A percentile compares a stretch with the other conserved stretches of the same genome.
Evolutionary conservation across 805 yeast genomes (phyloP).

Genomic region (Candida alai): DNA sequence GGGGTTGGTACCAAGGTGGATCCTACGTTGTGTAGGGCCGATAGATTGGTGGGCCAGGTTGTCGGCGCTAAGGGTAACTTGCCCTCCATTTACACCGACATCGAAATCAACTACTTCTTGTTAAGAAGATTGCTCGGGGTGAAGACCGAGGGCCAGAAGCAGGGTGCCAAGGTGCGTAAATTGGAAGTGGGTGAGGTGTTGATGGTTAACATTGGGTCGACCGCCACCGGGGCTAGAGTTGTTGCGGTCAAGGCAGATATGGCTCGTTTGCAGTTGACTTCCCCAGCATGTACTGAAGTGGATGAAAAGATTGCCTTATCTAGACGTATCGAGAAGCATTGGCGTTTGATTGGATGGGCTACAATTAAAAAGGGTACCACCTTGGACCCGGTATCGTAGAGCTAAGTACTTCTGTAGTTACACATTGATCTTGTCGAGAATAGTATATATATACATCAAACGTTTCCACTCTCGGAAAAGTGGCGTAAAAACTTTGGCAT

Average conservation of each 20-base stretch:
- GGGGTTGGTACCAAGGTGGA: slow-evolving; percentile 99
- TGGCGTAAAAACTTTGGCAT: slow-evolving; percentile 53
- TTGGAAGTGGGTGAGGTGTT: slow-evolving; percentile 91
- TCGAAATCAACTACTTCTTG: slow-evolving; percentile 94
- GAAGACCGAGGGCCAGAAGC: slow-evolving; percentile 95
- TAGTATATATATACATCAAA: too few species aligned
- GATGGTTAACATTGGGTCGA: slow-evolving; percentile 99
- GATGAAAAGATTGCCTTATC: slow-evolving; percentile 98
- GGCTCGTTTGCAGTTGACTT: slow-evolving; percentile 95
- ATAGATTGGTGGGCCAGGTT: slow-evolving; percentile 98
- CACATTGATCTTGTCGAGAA: too few species aligned
- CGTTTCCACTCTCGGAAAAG: slow-evolving; percentile 4
- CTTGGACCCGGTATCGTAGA: slow-evolving; percentile 65
- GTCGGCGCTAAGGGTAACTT: slow-evolving; percentile 96
- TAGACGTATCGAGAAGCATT: slow-evolving; percentile 98
- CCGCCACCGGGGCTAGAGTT: slow-evolving; percentile 99
- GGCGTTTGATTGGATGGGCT: slow-evolving; percentile 99
- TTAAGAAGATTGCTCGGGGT: slow-evolving; percentile 97
- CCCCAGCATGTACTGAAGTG: slow-evolving; percentile 98
- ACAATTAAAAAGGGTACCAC: slow-evolving; percentile 92
- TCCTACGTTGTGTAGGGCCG: slow-evolving; percentile 98
- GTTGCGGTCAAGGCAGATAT: slow-evolving; percentile 97
- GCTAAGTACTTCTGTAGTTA: slow-evolving; percentile 6
- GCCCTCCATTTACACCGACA: slow-evolving; percentile 95
- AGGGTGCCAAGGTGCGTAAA: slow-evolving; percentile 90